Percentiles rank a stretch among this genome's conserved stretches.
Conservation (phyloP, 768 basidiomycete genomes). For the Boletus pseudo-olivaceus region DNA sequence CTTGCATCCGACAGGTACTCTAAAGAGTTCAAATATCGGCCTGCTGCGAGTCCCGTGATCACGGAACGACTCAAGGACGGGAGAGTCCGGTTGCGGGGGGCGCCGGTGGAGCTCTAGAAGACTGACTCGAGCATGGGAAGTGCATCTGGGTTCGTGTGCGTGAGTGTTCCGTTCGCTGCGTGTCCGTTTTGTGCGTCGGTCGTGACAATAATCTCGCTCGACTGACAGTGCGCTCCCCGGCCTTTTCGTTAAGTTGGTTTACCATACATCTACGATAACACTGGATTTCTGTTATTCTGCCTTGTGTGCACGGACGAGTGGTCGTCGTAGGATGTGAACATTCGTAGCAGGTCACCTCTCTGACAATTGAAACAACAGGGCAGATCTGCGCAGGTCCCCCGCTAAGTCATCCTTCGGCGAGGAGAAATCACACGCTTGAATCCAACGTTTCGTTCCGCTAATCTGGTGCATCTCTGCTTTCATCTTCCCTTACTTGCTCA, state of each 20-base stretch:
- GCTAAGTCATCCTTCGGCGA: no score
- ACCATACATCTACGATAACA: not conserved
- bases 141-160: not conserved
- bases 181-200: no score
- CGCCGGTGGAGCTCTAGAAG: slow-evolving; percentile 35
- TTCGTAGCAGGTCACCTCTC: no score
- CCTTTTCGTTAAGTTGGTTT: no score
- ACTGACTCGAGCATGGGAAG: not conserved
- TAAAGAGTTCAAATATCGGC: slow-evolving; percentile 75
- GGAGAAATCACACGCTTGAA: no score
- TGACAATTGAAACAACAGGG: no score
- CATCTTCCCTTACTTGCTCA: no score
- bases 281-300: not conserved
- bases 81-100: slow-evolving; percentile 65
- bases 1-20: slow-evolving; percentile 60
- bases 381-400: not conserved
- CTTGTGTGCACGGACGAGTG: not conserved
- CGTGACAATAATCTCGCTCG: not conserved
- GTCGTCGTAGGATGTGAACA: no score
- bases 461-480: no score
- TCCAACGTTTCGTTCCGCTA: no score
- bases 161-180: not conserved
- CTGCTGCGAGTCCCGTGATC: slow-evolving; percentile 81
- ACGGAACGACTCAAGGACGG: slow-evolving; percentile 76
- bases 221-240: not conserved